Conservation (phyloP, 768 basidiomycete genomes). For the Boletus bicolor region DNA sequence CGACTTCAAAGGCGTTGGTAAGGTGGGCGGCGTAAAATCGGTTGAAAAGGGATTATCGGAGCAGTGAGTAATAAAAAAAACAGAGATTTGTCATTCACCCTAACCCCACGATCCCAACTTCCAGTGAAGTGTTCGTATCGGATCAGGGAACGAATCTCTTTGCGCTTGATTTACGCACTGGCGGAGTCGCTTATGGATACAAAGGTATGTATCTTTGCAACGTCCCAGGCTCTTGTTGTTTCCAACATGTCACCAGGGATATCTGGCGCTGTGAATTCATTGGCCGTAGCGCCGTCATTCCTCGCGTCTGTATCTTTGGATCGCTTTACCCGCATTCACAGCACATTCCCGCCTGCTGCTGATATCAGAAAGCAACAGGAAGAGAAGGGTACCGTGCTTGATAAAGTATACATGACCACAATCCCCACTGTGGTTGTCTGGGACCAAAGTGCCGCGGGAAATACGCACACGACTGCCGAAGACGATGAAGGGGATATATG, state of each 20-base stretch:
- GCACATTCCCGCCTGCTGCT: slow-evolving; percentile 49
- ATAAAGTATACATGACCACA: slow-evolving; percentile 61
- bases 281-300: slow-evolving; percentile 51
- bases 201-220: slow-evolving; percentile 43
- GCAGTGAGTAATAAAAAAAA: slow-evolving; percentile 46
- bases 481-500: slow-evolving; percentile 62
- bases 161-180: slow-evolving; percentile 68
- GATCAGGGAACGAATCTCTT: slow-evolving; percentile 64
- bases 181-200: slow-evolving; percentile 61
- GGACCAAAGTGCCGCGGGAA: slow-evolving; percentile 43
- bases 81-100: not conserved
- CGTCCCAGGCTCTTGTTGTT: not conserved
- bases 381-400: slow-evolving; percentile 56
- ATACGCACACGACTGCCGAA: slow-evolving; percentile 9
- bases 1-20: slow-evolving; percentile 59
- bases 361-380: slow-evolving; percentile 50
- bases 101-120: not conserved
- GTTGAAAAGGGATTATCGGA: slow-evolving; percentile 59
- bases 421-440: slow-evolving; percentile 62
- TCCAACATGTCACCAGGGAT: slow-evolving; percentile 44
- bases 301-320: slow-evolving; percentile 66
- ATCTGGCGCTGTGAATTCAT: slow-evolving; percentile 64
- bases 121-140: slow-evolving; percentile 66
- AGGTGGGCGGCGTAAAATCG: slow-evolving; percentile 57
- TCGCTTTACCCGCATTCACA: slow-evolving; percentile 69